Percentiles rank a stretch among this genome's conserved stretches.
Conservation (phyloP, 2,329 filamentous ascomycete species). For the Aspergillus sergii region DNA sequence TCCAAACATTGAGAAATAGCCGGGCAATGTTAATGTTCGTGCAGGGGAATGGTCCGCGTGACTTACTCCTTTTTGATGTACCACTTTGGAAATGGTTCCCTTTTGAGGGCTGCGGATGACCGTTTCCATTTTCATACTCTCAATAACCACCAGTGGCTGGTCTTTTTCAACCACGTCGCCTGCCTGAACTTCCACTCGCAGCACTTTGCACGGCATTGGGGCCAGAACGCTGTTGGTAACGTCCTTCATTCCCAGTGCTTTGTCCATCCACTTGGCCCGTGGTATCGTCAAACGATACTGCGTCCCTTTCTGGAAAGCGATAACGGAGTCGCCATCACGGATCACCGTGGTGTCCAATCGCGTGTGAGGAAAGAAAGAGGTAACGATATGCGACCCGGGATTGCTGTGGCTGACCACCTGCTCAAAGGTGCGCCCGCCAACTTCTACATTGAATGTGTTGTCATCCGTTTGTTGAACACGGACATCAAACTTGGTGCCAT, state of each 20-base stretch:
- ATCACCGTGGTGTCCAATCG: conserved; percentile 80
- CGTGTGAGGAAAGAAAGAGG: conserved; percentile 79
- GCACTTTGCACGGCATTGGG: conserved; percentile 96
- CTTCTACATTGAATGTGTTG: conserved; percentile 51
- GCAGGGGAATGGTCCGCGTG: conserved; percentile 16
- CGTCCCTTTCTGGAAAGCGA: conserved; percentile 72
- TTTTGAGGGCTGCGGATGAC: conserved; percentile 76
- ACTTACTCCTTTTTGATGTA: conserved; percentile 74
- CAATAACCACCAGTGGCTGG: conserved; percentile 83
- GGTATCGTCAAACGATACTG: conserved; percentile 60
- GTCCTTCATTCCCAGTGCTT: conserved; percentile 82
- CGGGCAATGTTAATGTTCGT: conserved; percentile 8
- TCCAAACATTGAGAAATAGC: conserved; percentile 5
- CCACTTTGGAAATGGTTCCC: conserved; percentile 70
- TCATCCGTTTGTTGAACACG: conserved; percentile 55
- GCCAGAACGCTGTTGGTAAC: conserved; percentile 79
- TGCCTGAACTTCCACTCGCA: conserved; percentile 83
- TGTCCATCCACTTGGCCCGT: conserved; percentile 78
- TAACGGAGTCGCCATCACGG: conserved; percentile 53
- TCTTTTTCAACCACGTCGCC: conserved; percentile 84
- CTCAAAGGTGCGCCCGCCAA: conserved; percentile 41
- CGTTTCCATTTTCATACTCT: conserved; percentile 91
- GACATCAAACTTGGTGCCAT: conserved; percentile 47
- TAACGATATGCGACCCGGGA: conserved; percentile 55
- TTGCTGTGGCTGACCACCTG: conserved; percentile 54